A percentile compares a stretch with the other conserved stretches of the same genome.
Conservation (phyloP, 805 yeast species). For the Myxozyma kluyveri region DNA sequence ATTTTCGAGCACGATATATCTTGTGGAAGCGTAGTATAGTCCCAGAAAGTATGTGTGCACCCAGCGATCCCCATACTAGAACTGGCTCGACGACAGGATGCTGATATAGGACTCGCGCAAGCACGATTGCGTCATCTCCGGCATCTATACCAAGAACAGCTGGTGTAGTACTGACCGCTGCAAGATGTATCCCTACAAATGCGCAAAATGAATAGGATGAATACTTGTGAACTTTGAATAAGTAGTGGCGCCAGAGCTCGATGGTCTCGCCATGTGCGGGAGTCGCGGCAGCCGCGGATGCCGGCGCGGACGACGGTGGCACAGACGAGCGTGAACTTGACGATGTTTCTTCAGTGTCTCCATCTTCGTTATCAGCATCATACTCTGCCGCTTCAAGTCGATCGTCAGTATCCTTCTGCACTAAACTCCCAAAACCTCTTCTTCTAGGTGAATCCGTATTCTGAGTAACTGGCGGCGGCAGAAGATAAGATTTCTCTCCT, state of each 20-base stretch:
- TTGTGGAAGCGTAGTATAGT: constrained; percentile 38
- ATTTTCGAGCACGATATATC: constrained; percentile 30
- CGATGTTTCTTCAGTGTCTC: neutral
- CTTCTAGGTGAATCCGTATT: neutral
- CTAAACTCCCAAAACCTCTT: neutral
- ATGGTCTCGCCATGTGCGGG: neutral
- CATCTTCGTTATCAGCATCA: neutral
- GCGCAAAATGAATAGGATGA: constrained; percentile 57
- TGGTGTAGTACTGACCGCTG: constrained; percentile 57
- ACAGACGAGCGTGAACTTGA: neutral
- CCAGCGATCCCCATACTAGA: constrained; percentile 48
- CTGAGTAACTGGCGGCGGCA: neutral
- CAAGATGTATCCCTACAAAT: constrained; percentile 57
- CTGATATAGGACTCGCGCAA: constrained; percentile 63
- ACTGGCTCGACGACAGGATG: constrained; percentile 49
- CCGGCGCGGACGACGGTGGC: neutral
- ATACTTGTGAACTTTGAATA: constrained; percentile 49
- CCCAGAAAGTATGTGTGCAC: constrained; percentile 56
- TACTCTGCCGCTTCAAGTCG: neutral
- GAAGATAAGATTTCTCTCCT: too few species aligned
- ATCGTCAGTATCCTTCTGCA: neutral
- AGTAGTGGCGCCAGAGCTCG: constrained; percentile 16
- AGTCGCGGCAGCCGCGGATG: neutral
- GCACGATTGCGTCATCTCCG: constrained; percentile 50
- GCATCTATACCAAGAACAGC: constrained; percentile 39